A percentile compares a stretch with the other conserved stretches of the same genome.
Conservation (phyloP, 2,329 filamentous ascomycete genomes). For the Penicillium sp. region DNA sequence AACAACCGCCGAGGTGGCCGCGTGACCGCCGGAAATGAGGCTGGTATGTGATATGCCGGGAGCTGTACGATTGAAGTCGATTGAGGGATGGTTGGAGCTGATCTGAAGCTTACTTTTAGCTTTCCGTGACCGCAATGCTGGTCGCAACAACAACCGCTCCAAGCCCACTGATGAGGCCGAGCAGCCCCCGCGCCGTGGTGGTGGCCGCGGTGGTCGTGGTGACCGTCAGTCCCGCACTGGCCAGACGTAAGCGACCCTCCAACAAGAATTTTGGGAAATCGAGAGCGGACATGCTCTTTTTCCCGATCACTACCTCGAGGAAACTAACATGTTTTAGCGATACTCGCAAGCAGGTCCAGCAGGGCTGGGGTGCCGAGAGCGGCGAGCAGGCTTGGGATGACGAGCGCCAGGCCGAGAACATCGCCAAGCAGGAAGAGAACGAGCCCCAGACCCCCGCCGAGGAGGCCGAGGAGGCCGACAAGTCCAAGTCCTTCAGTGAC, state of each 20-base stretch:
- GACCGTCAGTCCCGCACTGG: slow-evolving; percentile 60
- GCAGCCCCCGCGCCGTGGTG: slow-evolving; percentile 41
- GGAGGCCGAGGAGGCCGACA: slow-evolving; percentile 61
- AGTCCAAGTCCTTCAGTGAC: slow-evolving; percentile 81
- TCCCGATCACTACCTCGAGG: background rate
- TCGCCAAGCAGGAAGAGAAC: slow-evolving; percentile 79
- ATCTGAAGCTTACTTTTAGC: slow-evolving; percentile 48
- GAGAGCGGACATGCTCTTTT: background rate
- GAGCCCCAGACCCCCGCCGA: slow-evolving; percentile 53
- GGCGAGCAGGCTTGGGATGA: slow-evolving; percentile 82
- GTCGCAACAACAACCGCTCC: slow-evolving; percentile 73
- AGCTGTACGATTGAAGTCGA: slow-evolving; percentile 1
- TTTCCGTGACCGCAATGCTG: slow-evolving; percentile 82
- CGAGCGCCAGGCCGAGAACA: slow-evolving; percentile 83
- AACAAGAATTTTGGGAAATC: background rate
- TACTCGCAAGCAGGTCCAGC: slow-evolving; percentile 54
- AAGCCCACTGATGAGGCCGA: slow-evolving; percentile 67
- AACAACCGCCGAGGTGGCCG: slow-evolving; percentile 46
- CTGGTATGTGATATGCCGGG: slow-evolving; percentile 58
- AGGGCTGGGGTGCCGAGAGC: slow-evolving; percentile 80
- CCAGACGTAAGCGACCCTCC: slow-evolving; percentile 48
- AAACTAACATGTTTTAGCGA: slow-evolving; percentile 32
- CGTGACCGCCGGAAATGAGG: slow-evolving; percentile 67
- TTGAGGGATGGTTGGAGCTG: slow-evolving; percentile 6
- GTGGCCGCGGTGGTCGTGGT: slow-evolving; percentile 40